phyloP scores from a whole-genome alignment of 352 stramenopile genomes.

The Heterotrichella gracilis region DNA sequence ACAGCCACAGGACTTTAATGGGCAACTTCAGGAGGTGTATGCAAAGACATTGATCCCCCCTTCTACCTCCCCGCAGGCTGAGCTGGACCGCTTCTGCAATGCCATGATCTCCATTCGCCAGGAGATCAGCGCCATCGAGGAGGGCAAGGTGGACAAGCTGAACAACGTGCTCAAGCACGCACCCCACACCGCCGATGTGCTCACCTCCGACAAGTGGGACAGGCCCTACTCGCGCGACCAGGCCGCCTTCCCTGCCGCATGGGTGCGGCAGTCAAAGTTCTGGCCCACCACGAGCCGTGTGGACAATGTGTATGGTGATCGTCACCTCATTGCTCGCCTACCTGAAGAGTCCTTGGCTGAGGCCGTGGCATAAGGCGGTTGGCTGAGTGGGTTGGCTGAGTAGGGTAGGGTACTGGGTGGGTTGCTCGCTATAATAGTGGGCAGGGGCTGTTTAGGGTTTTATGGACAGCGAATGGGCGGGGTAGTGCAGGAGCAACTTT shows the following conservation, averaged over 20 bases:
- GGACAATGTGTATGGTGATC: constrained; percentile 92
- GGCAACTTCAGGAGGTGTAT: no score
- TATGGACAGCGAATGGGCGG: no score
- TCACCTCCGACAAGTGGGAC: constrained; percentile 62
- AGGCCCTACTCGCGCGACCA: constrained; percentile 59
- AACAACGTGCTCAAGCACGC: constrained; percentile 61
- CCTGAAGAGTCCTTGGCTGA: no score
- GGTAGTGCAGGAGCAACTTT: no score
- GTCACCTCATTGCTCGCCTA: constrained; percentile 80
- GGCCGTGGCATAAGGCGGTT: no score
- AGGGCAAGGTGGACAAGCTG: constrained; percentile 47
- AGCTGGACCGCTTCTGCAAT: constrained; percentile 84
- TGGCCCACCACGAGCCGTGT: constrained; percentile 78
- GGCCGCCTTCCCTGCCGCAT: constrained; percentile 66
- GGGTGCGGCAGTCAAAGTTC: constrained; percentile 74
- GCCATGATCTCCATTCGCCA: constrained; percentile 68
- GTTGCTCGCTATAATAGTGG: no score
- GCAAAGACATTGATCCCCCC: no score
- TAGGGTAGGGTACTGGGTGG: no score
- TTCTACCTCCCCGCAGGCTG: no score
- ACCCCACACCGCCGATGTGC: constrained; percentile 69
- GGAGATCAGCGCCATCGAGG: constrained; percentile 80
- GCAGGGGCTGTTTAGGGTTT: no score
- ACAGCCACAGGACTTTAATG: no score
- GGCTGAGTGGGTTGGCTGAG: no score